Base-by-base conservation (phyloP, 2,329 filamentous ascomycete genomes). In the Colletotrichum australisinense region DNA sequence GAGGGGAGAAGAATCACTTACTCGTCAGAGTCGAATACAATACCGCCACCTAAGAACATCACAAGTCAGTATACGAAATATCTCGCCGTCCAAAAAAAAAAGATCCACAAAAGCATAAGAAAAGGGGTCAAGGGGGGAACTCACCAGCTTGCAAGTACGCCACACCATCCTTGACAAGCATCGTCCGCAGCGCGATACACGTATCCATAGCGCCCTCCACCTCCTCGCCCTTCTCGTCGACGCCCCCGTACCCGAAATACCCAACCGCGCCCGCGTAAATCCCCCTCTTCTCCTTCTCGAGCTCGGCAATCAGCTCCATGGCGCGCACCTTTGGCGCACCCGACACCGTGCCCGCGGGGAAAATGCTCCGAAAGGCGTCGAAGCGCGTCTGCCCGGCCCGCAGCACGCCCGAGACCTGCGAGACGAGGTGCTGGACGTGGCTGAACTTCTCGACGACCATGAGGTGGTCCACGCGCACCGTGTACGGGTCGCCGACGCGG, bases 371-470 rank as follows among this genome's bases (percentile, higher is more conserved):
- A 86, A 99, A 97, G 11, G 97, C 97, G 80, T 98, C 96, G 84
- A 98, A 99, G 72, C 97, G 90, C 35, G 95, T 96, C 87, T 95
- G 95, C 52, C 89, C 95, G 5, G 90, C 88, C 58, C 97, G 90
- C 76, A 98, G 85, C n/a, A 97, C 89, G 57, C 97, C 96, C 1
- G 95, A 98, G 0, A 99, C 97, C 83, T 99, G 95, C 1, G 95
- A 98, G 5, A 98, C 95, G 22, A 99, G 90, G 83, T 99, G 97
- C 87, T 98, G 97, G 32, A 99, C 97, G 83, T 99, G 97, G 73
- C 93, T 97, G 86, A 99, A 99, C 80, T 93, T 93, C 84, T 97
- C 94, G 14, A 97, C 94, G 2, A 95, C 94, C 96, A 98, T 98
- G 75, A 98, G 86, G 66, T 95, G 91, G 86, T 99, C 97, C 30